Conservation (phyloP, 345 rosid genomes). For the Murraya koenigii region DNA sequence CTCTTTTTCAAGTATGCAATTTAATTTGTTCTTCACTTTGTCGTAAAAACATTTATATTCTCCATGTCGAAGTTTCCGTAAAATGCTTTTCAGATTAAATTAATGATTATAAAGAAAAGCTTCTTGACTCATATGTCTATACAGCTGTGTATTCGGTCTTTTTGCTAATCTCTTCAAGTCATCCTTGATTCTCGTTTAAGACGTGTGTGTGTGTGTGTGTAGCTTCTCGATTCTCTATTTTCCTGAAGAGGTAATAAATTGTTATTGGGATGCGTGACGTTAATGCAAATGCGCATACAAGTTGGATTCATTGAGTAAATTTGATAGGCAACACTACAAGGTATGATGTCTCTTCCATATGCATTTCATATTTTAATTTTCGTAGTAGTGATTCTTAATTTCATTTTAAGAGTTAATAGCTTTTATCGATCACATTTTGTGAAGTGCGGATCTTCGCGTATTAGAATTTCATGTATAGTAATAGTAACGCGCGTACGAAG, state of each 20-base stretch:
- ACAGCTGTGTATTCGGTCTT: background rate
- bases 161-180: conserved; percentile 26
- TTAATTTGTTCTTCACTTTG: conserved; percentile 5
- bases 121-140: background rate
- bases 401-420: too few relatives aligned
- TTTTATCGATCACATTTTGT: background rate
- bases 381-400: background rate
- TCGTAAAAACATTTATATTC: conserved; percentile 19
- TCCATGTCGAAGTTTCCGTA: background rate
- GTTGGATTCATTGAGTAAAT: background rate
- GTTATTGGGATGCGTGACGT: background rate
- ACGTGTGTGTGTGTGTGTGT: background rate
- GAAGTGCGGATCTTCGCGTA: background rate
- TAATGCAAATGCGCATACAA: background rate
- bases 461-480: background rate
- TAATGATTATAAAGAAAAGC: background rate
- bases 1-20: conserved; percentile 15
- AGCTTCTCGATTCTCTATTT: background rate
- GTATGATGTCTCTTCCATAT: background rate
- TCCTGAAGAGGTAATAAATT: background rate
- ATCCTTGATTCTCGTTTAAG: conserved; percentile 27
- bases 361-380: background rate
- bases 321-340: background rate
- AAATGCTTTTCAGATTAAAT: background rate
- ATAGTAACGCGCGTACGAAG: background rate